These are phyloP conservation scores for Dendrostoma leiphaemia DNA, from an alignment of 2,329 filamentous ascomycete species.

Conservation along the genomic window DNA sequence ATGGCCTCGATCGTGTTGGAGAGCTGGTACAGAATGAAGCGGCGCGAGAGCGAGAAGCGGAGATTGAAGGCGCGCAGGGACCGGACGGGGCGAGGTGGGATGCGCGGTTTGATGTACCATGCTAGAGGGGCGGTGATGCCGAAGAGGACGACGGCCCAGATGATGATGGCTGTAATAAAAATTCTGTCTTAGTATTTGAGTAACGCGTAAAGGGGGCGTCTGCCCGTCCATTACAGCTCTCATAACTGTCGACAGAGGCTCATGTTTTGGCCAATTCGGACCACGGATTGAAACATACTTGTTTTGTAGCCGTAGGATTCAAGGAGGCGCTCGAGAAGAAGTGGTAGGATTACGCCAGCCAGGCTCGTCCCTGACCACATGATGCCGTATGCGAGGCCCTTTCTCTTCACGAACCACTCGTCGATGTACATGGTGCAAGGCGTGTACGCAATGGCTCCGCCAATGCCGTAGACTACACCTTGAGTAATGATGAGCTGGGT, in stretches of 20 bases:
- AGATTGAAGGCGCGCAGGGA: conserved; percentile 39
- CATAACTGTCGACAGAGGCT: too few species aligned
- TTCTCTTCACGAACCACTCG: conserved; percentile 59
- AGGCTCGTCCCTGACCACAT: conserved; percentile 58
- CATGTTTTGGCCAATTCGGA: too few species aligned
- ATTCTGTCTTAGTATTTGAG: too few species aligned
- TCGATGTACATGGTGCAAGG: conserved; percentile 59
- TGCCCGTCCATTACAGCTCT: too few species aligned
- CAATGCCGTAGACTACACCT: conserved; percentile 59
- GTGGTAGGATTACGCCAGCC: conserved; percentile 49
- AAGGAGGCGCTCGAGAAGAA: conserved; percentile 53
- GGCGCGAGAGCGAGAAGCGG: conserved; percentile 49
- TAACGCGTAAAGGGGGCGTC: too few species aligned
- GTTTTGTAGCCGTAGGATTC: conserved; percentile 48
- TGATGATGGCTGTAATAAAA: too few species aligned
- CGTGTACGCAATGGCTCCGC: conserved; percentile 53
- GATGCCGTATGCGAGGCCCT: conserved; percentile 61
- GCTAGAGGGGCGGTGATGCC: conserved; percentile 53
- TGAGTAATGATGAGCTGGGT: conserved; percentile 58
- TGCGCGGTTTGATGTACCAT: conserved; percentile 54
- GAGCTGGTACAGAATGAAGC: conserved; percentile 56
- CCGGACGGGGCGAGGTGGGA: conserved; percentile 41
- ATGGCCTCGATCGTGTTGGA: conserved; percentile 57
- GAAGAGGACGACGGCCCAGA: conserved; percentile 51
- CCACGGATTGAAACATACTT: too few species aligned